phyloP scores from a whole-genome alignment of 225 moss, liverwort and hornwort species.

The Takakia lepidozioides region DNA sequence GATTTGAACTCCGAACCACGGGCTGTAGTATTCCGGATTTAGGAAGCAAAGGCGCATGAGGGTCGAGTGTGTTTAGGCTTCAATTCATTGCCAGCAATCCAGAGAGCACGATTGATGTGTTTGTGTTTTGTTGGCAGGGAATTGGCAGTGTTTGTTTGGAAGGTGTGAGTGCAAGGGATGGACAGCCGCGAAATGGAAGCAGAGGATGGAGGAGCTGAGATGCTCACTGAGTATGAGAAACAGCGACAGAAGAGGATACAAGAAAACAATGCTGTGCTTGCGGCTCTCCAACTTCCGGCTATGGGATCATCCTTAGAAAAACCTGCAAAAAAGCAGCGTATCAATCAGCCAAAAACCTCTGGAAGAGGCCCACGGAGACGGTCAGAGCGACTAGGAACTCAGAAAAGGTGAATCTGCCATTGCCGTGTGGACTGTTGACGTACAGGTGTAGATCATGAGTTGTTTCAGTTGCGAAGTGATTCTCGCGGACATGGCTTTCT shows the following conservation, averaged over 20 bases:
- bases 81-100: too few relatives aligned
- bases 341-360: not conserved
- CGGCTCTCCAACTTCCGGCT: conserved; percentile 33
- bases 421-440: not conserved
- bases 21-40: too few relatives aligned
- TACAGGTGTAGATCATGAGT: not conserved
- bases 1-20: too few relatives aligned
- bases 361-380: conserved; percentile 23
- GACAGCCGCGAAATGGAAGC: not conserved
- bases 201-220: conserved; percentile 3
- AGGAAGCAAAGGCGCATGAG: too few relatives aligned
- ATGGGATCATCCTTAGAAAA: conserved; percentile 24
- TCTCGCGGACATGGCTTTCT: too few relatives aligned
- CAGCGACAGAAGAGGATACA: conserved; percentile 42
- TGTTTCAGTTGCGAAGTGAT: not conserved
- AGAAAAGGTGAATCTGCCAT: conserved; percentile 6
- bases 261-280: conserved; percentile 53
- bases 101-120: too few relatives aligned
- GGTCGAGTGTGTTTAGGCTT: too few relatives aligned
- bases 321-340: not conserved
- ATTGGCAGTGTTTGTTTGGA: too few relatives aligned
- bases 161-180: too few relatives aligned
- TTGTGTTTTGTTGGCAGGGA: too few relatives aligned
- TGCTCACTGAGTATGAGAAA: conserved; percentile 48
- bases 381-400: conserved; percentile 40